Evolutionary conservation across 768 basidiomycete species (phyloP), one percentile per base, ranked within the genome.

Genomic region (Trametes cubensis): DNA sequence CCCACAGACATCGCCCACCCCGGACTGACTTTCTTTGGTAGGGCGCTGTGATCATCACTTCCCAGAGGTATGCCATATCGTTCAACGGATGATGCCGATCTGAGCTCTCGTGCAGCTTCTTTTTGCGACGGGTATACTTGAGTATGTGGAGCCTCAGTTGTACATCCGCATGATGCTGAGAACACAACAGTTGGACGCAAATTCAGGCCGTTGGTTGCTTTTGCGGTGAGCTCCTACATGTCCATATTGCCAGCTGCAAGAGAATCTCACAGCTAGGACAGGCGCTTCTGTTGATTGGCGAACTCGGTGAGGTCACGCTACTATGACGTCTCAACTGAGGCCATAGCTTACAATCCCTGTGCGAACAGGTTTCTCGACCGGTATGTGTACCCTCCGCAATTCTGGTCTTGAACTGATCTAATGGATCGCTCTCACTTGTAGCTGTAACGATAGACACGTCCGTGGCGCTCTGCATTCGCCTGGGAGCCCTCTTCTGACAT

Each of bases 401-500:
- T n/a, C n/a, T n/a, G n/a, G n/a, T n/a, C n/a, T n/a, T n/a, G n/a
- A n/a, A n/a, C n/a, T 5, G 42, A 4, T n/a, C 52, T 21, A 8
- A 38, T 17, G 11, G 42, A 18, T 45, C 17, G 18, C 25, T 10
- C 21, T 14, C 30, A 11, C 18, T 17, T 25, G 25, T 20, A 56
- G 55, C 55, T 34, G 44, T 56, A 13, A 56, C 55, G 30, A 28
- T 56, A 6, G 45, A 56, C 20, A 56, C 45, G 55, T 56, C 13
- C 55, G 55, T 47, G 8, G 5, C 8, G 15, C 17, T 38, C 21
- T 5, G 0, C 30, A 21, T 21, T 21, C 10, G 21, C 15, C n/a
- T n/a, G n/a, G 13, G 4, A 4, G 6, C n/a, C 17, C 15, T 26
- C n/a, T n/a, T 10, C 20, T 44, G 18, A 54, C 17, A 46, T 11